Conservation (phyloP, 2,329 filamentous ascomycete species). For the Byssothecium circinans region DNA sequence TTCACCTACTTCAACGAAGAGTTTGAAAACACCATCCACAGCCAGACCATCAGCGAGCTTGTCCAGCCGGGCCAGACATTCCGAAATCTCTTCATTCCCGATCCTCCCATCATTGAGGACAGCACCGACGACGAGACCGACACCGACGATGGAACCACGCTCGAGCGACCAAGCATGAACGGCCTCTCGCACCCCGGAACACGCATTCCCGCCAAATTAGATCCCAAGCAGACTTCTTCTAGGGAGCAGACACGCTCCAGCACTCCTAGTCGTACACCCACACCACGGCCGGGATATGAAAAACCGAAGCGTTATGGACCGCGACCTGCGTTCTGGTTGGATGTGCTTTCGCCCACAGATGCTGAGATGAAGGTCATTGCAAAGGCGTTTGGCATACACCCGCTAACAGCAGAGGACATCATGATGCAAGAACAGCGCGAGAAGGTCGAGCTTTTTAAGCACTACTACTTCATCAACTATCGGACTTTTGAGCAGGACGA, state of each 20-base stretch:
- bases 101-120: constrained; percentile 68
- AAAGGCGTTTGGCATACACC: constrained; percentile 93
- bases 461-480: constrained; percentile 99
- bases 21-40: constrained; percentile 93
- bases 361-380: constrained; percentile 92
- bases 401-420: constrained; percentile 92
- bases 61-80: constrained; percentile 84
- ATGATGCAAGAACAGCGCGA: constrained; percentile 96
- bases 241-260: constrained; percentile 51
- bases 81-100: constrained; percentile 84
- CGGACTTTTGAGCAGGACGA: constrained; percentile 95
- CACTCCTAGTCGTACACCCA: constrained; percentile 54
- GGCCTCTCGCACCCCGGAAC: constrained; percentile 32
- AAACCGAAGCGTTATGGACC: constrained; percentile 62
- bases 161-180: constrained; percentile 22
- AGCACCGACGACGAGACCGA: constrained; percentile 68
- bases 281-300: constrained; percentile 22
- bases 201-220: constrained; percentile 27
- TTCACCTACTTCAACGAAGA: constrained; percentile 99
- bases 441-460: constrained; percentile 94
- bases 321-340: constrained; percentile 94
- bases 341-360: constrained; percentile 87
- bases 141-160: constrained; percentile 44
- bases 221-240: constrained; percentile 38
- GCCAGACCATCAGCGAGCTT: constrained; percentile 90